These are phyloP conservation scores for Yarrowia osloensis DNA, from an alignment of 805 yeast species.

Conservation along the genomic window DNA sequence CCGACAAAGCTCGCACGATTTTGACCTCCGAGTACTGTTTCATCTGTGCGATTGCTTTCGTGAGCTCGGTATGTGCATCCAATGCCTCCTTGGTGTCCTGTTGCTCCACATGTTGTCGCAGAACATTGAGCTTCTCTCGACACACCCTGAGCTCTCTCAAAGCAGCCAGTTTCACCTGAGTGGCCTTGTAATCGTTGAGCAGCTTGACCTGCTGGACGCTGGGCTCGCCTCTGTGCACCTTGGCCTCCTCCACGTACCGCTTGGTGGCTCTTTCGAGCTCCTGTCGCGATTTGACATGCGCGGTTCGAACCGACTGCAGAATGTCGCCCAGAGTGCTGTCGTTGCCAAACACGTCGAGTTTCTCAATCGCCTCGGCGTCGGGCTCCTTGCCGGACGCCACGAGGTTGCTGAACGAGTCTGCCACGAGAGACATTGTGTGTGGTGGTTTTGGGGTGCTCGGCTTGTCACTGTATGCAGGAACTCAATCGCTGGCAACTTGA, in stretches of 20 bases:
- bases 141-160: not conserved
- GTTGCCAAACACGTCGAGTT: slow-evolving; percentile 8
- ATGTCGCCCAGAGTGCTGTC: slow-evolving; percentile 8
- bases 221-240: slow-evolving; percentile 9
- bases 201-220: slow-evolving; percentile 10
- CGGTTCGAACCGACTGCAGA: slow-evolving; percentile 4
- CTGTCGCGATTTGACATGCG: slow-evolving; percentile 1
- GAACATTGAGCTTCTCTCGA: not conserved
- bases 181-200: slow-evolving; percentile 20
- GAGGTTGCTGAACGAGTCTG: slow-evolving; percentile 14
- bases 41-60: not conserved
- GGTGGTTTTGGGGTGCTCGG: not conserved
- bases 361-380: not conserved
- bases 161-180: slow-evolving; percentile 17
- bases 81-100: slow-evolving; percentile 1
- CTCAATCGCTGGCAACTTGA: not conserved
- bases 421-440: slow-evolving; percentile 12
- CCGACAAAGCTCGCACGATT: slow-evolving; percentile 3
- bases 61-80: not conserved
- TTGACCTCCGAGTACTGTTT: slow-evolving; percentile 17
- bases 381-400: slow-evolving; percentile 12
- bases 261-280: not conserved
- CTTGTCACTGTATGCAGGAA: not conserved
- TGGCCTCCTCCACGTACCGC: slow-evolving; percentile 22
- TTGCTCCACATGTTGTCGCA: not conserved